These are phyloP conservation scores for Populus davidiana DNA, from an alignment of 345 rosid species.

Conservation along the genomic window DNA sequence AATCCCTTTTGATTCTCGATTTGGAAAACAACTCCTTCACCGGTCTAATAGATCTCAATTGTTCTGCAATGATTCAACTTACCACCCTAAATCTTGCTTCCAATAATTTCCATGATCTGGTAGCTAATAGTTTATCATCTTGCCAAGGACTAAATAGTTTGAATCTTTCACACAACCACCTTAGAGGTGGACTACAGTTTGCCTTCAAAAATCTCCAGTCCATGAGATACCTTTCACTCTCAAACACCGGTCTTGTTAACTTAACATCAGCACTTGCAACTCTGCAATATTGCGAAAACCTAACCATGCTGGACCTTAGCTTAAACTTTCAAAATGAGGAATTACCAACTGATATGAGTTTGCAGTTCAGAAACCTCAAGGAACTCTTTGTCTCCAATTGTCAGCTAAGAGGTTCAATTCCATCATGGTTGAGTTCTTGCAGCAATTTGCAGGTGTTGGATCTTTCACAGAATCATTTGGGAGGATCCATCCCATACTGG, in stretches of 20 bases:
- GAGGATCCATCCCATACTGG: no score
- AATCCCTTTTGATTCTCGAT: slow-evolving; percentile 21
- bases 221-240: no score
- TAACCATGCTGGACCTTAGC: slow-evolving; percentile 9
- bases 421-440: neutral
- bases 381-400: neutral
- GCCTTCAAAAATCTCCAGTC: no score
- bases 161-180: neutral
- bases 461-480: no score
- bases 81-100: slow-evolving; percentile 12
- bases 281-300: neutral
- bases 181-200: no score
- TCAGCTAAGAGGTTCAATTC: slow-evolving; percentile 20
- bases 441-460: no score
- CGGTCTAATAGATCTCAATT: slow-evolving; percentile 24
- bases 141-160: slow-evolving; percentile 13
- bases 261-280: no score
- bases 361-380: slow-evolving; percentile 11
- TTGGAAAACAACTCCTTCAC: slow-evolving; percentile 20
- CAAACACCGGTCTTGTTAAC: no score
- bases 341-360: slow-evolving; percentile 9
- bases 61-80: slow-evolving; percentile 33
- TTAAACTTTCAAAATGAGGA: neutral
- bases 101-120: slow-evolving; percentile 20
- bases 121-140: slow-evolving; percentile 20